Conservation (phyloP, 176 grass and related monocot genomes). For the Oryza brachyantha region DNA sequence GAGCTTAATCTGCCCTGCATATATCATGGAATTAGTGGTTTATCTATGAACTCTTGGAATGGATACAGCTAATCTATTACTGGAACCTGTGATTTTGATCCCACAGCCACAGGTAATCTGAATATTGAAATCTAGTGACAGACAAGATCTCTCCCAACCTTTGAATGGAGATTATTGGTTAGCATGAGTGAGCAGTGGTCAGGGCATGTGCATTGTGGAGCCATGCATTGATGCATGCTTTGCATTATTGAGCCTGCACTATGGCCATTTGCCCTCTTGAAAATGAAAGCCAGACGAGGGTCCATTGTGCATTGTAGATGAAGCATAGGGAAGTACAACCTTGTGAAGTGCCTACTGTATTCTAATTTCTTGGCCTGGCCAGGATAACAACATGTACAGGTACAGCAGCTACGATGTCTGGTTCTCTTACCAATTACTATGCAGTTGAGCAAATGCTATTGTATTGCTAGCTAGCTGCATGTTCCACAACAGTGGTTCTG, state of each 20-base stretch:
- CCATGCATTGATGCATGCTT: background rate
- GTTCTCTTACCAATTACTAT: conserved; percentile 19
- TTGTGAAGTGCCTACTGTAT: conserved; percentile 10
- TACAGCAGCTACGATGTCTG: background rate
- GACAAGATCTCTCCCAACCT: background rate
- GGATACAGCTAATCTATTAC: background rate
- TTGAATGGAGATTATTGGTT: background rate
- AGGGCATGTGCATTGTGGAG: conserved; percentile 31
- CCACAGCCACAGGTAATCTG: background rate
- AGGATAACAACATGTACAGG: background rate
- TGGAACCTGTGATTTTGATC: background rate
- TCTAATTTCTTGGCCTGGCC: background rate
- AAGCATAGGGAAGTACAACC: background rate
- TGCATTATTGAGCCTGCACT: conserved; percentile 25
- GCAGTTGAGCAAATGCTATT: background rate
- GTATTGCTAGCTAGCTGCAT: conserved; percentile 1
- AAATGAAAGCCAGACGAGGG: background rate
- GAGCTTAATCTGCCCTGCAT: background rate
- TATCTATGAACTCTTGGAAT: background rate
- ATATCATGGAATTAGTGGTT: background rate
- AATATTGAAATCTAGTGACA: background rate
- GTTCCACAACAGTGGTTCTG: conserved; percentile 41
- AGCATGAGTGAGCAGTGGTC: background rate
- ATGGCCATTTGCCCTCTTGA: conserved; percentile 12
- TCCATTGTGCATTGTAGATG: background rate